A percentile compares a stretch with the other conserved stretches of the same genome.
These are phyloP conservation scores for Penicillium tannophilum DNA, from an alignment of 495 filamentous ascomycete genomes.

Conservation along the genomic window DNA sequence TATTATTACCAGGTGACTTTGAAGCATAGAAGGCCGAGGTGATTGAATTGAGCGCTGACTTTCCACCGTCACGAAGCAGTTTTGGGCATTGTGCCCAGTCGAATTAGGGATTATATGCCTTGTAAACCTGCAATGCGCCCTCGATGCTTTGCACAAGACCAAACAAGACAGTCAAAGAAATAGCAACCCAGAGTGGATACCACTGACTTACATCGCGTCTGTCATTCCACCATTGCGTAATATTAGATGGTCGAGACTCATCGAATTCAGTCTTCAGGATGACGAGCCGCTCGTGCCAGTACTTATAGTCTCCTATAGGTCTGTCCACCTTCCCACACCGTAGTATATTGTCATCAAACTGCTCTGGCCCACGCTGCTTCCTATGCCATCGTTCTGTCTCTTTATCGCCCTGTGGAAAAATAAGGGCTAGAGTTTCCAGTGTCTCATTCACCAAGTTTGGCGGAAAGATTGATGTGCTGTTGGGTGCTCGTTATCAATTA, in stretches of 20 bases:
- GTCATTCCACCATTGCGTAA: constrained; percentile 56
- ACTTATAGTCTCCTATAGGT: constrained; percentile 47
- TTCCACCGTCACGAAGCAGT: no score
- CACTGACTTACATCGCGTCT: constrained; percentile 52
- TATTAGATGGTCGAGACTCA: constrained; percentile 44
- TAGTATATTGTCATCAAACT: constrained; percentile 27
- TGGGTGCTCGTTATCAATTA: no score
- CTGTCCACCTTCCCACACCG: constrained; percentile 21
- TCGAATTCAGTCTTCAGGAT: constrained; percentile 56
- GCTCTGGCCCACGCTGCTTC: constrained; percentile 6
- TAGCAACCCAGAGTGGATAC: constrained; percentile 59
- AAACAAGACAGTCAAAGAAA: constrained; percentile 51
- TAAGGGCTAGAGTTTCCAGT: constrained; percentile 45
- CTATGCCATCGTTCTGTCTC: constrained; percentile 32
- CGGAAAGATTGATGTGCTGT: constrained; percentile 24
- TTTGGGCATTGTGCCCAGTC: no score
- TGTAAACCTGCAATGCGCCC: constrained; percentile 49
- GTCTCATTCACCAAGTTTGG: constrained; percentile 45
- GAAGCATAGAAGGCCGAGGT: no score
- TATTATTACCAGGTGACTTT: no score
- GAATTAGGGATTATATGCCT: constrained; percentile 19
- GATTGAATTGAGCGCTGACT: no score
- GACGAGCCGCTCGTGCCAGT: constrained; percentile 54
- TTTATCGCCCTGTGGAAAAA: constrained; percentile 41
- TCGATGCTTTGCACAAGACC: constrained; percentile 52